Base-by-base conservation (phyloP, 2,329 filamentous ascomycete species). In the Monosporascus sp. region DNA sequence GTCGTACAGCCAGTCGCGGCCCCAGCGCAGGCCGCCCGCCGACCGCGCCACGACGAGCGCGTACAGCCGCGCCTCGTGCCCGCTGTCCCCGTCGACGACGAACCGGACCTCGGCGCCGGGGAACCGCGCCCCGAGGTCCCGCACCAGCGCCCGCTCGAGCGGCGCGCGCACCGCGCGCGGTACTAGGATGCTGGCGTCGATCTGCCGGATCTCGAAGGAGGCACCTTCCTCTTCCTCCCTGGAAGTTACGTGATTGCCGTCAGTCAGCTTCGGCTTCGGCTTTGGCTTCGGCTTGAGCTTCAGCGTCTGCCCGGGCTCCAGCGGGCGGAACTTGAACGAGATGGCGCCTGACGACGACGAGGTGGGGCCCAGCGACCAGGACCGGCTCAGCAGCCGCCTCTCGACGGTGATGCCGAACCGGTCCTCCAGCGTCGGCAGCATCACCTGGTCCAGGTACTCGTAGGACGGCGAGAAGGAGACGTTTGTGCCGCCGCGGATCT, bases 401-500 rank as follows among this genome's bases (percentile, higher is more conserved):
- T 79, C 73, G 3, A 82, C 71, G 1, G 53, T 52, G 41, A 84
- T 66, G 2, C 75, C 73, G 52, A 84, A 83, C 3, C 72, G 71
- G 2, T 72, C 69, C 60, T 81, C 71, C 0, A 86, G 67, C 0
- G 73, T 70, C 3, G 83, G 83, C 34, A 85, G 67, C 1, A 86
- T 71, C 0, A 86, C 78, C 60, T 85, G 83, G 60, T 84, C 80
- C 3, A 85, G 68, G 61, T 86, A 87, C 61, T 87, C 83, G 54
- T 75, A 84, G n/a, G 77, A 82, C 1, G 76, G 71, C 0, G 82
- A 83, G 61, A 76, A 83, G 9, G 73, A 70, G 2, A 81, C 77
- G 57, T 86, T 85, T 1, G 83, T 85, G 17, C 83, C 83, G 5
- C 83, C 83, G 2, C 75, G 72, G 7, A 86, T 76, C 19, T 74